These are phyloP conservation scores for Pichia sp. DNA, from an alignment of 1,139 yeast species.

Conservation along the genomic window DNA sequence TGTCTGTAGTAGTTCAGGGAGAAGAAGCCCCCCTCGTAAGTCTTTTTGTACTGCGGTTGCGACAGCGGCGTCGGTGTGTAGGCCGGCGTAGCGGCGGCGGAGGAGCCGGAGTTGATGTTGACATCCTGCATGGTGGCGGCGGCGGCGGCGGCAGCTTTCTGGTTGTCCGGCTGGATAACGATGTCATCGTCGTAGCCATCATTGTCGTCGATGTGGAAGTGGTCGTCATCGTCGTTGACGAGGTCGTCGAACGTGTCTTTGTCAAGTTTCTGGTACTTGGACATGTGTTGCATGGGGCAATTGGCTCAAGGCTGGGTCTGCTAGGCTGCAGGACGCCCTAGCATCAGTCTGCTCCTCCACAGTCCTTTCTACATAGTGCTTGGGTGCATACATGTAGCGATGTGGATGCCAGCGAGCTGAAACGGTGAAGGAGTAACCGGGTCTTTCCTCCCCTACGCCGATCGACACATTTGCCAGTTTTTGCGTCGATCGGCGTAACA, in stretches of 20 bases:
- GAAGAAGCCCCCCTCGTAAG: slow-evolving; percentile 42
- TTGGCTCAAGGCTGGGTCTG: background rate
- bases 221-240: background rate
- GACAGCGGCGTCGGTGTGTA: slow-evolving; percentile 3
- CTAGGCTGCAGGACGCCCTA: too few relatives aligned
- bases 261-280: slow-evolving; percentile 17
- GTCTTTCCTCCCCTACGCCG: too few relatives aligned
- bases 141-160: background rate
- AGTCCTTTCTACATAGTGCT: too few relatives aligned
- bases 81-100: background rate
- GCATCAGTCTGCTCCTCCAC: too few relatives aligned
- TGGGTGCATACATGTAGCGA: too few relatives aligned
- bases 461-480: too few relatives aligned
- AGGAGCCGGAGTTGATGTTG: background rate
- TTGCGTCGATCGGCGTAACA: too few relatives aligned
- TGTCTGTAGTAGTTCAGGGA: slow-evolving; percentile 53
- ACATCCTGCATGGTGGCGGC: background rate
- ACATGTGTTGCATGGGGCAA: slow-evolving; percentile 12
- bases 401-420: too few relatives aligned
- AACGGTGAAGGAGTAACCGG: too few relatives aligned
- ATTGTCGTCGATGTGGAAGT: background rate
- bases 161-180: background rate
- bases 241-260: background rate
- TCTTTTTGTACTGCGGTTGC: slow-evolving; percentile 18
- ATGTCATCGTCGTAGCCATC: background rate